These are phyloP conservation scores for Steccherinum ochraceum DNA, from an alignment of 768 basidiomycete species.

Conservation along the genomic window DNA sequence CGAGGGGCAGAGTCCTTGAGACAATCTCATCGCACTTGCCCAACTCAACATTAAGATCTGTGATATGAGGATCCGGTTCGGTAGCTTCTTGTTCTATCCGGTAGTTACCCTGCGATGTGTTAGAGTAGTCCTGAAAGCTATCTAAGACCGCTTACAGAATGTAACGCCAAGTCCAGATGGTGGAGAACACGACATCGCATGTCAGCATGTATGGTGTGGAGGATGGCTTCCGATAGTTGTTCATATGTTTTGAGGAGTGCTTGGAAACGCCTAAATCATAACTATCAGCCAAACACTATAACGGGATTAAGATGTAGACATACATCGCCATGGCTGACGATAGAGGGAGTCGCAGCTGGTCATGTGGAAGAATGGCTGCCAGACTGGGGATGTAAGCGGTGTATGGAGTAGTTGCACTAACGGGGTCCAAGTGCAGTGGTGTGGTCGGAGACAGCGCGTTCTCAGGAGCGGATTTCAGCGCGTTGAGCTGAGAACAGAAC, in stretches of 20 bases:
- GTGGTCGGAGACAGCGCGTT: conserved; percentile 47
- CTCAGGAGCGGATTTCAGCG: conserved; percentile 58
- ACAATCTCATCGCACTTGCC: conserved; percentile 69
- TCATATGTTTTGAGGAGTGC: conserved; percentile 87
- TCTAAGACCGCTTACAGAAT: conserved; percentile 38
- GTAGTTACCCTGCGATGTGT: conserved; percentile 85
- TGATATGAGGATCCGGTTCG: conserved; percentile 88
- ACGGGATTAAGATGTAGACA: conserved; percentile 49
- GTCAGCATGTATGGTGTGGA: conserved; percentile 85
- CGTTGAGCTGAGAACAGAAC: conserved; percentile 71
- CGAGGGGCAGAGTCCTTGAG: conserved; percentile 51
- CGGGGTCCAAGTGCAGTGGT: conserved; percentile 42
- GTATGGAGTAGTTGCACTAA: conserved; percentile 36
- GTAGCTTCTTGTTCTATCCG: conserved; percentile 71
- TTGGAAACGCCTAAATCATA: conserved; percentile 72
- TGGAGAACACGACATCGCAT: conserved; percentile 79
- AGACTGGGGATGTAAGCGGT: conserved; percentile 42
- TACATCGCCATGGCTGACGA: conserved; percentile 88
- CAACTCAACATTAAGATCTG: conserved; percentile 80
- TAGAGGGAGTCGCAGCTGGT: conserved; percentile 63
- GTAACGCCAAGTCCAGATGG: conserved; percentile 74
- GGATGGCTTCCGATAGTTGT: conserved; percentile 79
- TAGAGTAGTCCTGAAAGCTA: background rate
- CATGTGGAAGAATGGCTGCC: conserved; percentile 31
- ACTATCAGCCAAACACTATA: too few species aligned